Evolutionary conservation across 2,329 filamentous ascomycete species (phyloP).

Genomic region (Lachnellula cervina): DNA sequence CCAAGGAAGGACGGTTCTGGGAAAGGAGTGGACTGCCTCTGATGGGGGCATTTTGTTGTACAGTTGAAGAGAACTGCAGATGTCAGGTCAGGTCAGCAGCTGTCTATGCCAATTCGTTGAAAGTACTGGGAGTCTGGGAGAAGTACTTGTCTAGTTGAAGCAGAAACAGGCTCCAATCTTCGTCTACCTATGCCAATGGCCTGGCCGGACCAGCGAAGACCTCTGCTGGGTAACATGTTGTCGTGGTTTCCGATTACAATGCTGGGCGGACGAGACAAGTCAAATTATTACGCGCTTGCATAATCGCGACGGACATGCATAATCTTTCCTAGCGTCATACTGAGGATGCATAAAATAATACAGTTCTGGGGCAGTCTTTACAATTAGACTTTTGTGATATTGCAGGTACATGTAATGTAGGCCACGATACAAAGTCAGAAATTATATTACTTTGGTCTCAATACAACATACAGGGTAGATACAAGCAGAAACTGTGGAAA

Average conservation of each 20-base stretch:
- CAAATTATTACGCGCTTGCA: constrained; percentile 28
- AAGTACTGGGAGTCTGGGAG: neutral
- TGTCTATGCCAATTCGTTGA: constrained; percentile 3
- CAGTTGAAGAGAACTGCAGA: constrained; percentile 30
- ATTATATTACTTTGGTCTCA: too few relatives aligned
- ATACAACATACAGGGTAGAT: too few relatives aligned
- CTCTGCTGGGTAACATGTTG: constrained; percentile 52
- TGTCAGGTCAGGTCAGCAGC: constrained; percentile 8
- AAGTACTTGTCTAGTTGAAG: constrained; percentile 32
- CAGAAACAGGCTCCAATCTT: constrained; percentile 36
- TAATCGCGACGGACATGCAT: constrained; percentile 1
- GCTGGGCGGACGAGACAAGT: constrained; percentile 11
- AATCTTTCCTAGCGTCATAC: neutral
- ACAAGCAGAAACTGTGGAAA: too few relatives aligned
- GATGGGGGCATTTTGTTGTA: constrained; percentile 23
- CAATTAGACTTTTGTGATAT: too few relatives aligned
- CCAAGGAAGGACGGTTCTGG: constrained; percentile 13
- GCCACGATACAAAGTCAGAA: too few relatives aligned
- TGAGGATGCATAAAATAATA: neutral
- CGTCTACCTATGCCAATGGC: constrained; percentile 34
- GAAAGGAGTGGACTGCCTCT: constrained; percentile 25
- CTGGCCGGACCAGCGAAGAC: constrained; percentile 43
- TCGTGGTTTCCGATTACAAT: constrained; percentile 11
- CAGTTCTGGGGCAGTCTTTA: too few relatives aligned
- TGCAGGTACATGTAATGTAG: too few relatives aligned